Percentiles rank a stretch among this genome's conserved stretches.
phyloP scores from a whole-genome alignment of 1,139 yeast genomes.

The Yamadazyma siamensis region DNA sequence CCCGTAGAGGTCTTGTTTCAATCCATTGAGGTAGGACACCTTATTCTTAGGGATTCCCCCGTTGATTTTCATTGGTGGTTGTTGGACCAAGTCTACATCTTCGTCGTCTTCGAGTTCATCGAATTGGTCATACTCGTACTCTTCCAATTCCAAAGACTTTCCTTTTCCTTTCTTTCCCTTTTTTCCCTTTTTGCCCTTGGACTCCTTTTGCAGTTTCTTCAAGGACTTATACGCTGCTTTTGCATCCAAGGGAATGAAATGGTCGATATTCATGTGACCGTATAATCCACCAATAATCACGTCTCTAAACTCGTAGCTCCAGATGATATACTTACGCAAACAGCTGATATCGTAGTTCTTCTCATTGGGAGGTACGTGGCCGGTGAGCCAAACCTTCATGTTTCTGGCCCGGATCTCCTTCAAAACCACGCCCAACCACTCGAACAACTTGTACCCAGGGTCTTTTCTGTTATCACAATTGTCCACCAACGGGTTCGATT shows the following conservation, averaged over 20 bases:
- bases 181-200: conserved; percentile 10
- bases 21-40: conserved; percentile 55
- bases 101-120: conserved; percentile 14
- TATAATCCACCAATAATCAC: conserved; percentile 77
- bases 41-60: conserved; percentile 70
- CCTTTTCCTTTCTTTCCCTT: conserved; percentile 6
- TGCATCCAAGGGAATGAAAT: conserved; percentile 74
- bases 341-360: conserved; percentile 74
- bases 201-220: conserved; percentile 15
- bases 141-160: conserved; percentile 3
- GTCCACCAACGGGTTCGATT: conserved; percentile 77
- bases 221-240: conserved; percentile 61
- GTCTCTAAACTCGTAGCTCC: conserved; percentile 82
- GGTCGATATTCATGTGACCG: conserved; percentile 90
- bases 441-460: conserved; percentile 74
- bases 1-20: conserved; percentile 52
- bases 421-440: conserved; percentile 75
- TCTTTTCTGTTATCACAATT: conserved; percentile 68
- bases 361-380: conserved; percentile 85
- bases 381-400: conserved; percentile 82
- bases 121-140: conserved; percentile 1
- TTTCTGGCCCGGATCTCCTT: conserved; percentile 70
- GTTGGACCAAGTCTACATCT: conserved; percentile 14
- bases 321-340: conserved; percentile 66
- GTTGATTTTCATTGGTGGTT: conserved; percentile 23